phyloP scores from a whole-genome alignment of 2,329 filamentous ascomycete species.

The Trichoderma aggressivum region DNA sequence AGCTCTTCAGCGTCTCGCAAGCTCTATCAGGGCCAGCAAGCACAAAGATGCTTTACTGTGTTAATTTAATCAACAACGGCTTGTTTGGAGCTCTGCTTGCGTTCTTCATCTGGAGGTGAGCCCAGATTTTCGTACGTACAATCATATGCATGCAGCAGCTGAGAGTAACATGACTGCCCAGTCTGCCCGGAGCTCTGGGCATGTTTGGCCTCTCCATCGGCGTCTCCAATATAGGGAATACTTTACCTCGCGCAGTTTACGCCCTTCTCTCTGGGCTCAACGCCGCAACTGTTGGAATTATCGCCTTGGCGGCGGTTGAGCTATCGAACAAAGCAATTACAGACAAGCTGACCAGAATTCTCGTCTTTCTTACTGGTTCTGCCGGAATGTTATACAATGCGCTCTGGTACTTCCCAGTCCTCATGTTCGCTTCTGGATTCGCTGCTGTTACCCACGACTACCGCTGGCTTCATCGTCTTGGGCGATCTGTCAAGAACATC shows the following conservation, averaged over 20 bases:
- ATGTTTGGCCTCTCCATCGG: neutral
- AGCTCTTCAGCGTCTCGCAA: conserved; percentile 55
- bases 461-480: neutral
- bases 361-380: neutral
- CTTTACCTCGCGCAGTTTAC: neutral
- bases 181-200: neutral
- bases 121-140: neutral
- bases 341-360: neutral
- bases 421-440: neutral
- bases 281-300: neutral
- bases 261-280: neutral
- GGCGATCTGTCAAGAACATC: neutral
- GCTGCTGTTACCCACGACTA: neutral
- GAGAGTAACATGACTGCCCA: neutral
- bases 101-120: neutral
- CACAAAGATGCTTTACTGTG: conserved; percentile 69
- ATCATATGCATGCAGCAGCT: neutral
- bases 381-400: neutral
- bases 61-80: conserved; percentile 61
- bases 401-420: neutral
- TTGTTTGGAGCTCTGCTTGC: conserved; percentile 38
- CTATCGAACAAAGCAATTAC: neutral
- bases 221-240: neutral
- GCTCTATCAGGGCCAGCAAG: conserved; percentile 64
- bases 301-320: neutral